These are phyloP conservation scores for Apophysomyces ossiformis DNA, from an alignment of 371 early-diverging fungal species.

Conservation along the genomic window DNA sequence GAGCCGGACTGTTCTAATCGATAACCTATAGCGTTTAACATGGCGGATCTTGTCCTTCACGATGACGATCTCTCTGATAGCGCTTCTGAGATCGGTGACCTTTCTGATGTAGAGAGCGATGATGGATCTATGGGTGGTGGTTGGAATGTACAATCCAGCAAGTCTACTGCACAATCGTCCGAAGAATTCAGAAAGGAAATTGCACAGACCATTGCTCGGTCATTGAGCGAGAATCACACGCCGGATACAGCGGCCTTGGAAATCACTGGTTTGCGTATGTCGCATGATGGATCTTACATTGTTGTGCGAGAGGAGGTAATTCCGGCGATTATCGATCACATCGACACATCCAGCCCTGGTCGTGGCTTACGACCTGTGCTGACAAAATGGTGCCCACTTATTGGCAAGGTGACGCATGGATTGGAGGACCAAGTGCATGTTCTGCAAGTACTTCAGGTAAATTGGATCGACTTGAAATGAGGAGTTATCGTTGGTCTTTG, in stretches of 20 bases:
- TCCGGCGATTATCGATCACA: conserved; percentile 63
- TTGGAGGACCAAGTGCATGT: conserved; percentile 81
- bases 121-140: conserved; percentile 40
- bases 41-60: conserved; percentile 45
- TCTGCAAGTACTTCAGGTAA: conserved; percentile 64
- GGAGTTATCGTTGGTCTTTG: too few species aligned
- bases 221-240: conserved; percentile 76
- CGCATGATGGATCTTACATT: conserved; percentile 81
- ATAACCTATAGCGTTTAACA: conserved; percentile 35
- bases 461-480: conserved; percentile 6
- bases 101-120: conserved; percentile 54
- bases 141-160: conserved; percentile 36
- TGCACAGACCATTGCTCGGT: conserved; percentile 77
- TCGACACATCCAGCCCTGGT: conserved; percentile 51
- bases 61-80: conserved; percentile 54
- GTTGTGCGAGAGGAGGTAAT: conserved; percentile 79
- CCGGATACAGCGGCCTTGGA: conserved; percentile 85
- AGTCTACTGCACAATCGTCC: conserved; percentile 38
- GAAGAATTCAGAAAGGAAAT: conserved; percentile 84
- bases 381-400: conserved; percentile 70
- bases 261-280: conserved; percentile 90
- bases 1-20: too few species aligned
- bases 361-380: conserved; percentile 53
- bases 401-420: conserved; percentile 74
- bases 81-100: conserved; percentile 60